Percentiles rank a stretch among this genome's conserved stretches.
phyloP scores from a whole-genome alignment of 2,329 filamentous ascomycete species.

The Boeremia lycopersici region DNA sequence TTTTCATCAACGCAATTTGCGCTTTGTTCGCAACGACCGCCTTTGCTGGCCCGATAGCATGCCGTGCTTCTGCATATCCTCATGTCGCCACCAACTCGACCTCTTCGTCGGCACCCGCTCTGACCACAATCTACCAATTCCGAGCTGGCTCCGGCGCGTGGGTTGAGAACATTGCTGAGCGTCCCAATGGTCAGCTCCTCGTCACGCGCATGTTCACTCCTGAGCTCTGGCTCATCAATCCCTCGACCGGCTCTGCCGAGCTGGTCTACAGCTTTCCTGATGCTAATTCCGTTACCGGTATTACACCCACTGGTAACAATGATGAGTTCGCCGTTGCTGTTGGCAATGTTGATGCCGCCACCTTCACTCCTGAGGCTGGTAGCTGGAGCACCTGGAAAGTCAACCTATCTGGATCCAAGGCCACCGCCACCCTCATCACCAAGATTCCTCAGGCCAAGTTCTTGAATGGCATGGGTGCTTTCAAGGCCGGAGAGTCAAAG shows the following conservation, averaged over 20 bases:
- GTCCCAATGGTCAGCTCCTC: constrained; percentile 16
- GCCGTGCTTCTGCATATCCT: constrained; percentile 1
- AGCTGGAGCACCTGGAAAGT: constrained; percentile 18
- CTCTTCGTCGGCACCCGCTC: background rate
- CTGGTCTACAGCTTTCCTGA: constrained; percentile 13
- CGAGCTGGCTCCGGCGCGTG: constrained; percentile 11
- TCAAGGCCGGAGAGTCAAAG: constrained; percentile 6
- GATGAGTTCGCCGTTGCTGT: constrained; percentile 19
- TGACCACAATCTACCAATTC: constrained; percentile 13
- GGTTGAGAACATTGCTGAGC: constrained; percentile 18
- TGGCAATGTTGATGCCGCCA: constrained; percentile 15
- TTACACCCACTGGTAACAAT: constrained; percentile 11
- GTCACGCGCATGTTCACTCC: constrained; percentile 17
- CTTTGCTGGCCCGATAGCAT: constrained; percentile 9
- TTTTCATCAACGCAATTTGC: constrained; percentile 6
- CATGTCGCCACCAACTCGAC: background rate
- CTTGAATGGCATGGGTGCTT: constrained; percentile 14
- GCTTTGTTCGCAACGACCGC: constrained; percentile 6
- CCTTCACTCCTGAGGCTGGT: constrained; percentile 12
- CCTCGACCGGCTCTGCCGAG: constrained; percentile 8
- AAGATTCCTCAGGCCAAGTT: constrained; percentile 12
- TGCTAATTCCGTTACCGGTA: constrained; percentile 16
- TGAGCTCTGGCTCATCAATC: constrained; percentile 17
- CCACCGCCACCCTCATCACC: constrained; percentile 12
- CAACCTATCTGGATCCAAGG: constrained; percentile 2